A percentile compares a stretch with the other conserved stretches of the same genome.
phyloP scores from a whole-genome alignment of 116 monocot species.

The Cymodocea nodosa region DNA sequence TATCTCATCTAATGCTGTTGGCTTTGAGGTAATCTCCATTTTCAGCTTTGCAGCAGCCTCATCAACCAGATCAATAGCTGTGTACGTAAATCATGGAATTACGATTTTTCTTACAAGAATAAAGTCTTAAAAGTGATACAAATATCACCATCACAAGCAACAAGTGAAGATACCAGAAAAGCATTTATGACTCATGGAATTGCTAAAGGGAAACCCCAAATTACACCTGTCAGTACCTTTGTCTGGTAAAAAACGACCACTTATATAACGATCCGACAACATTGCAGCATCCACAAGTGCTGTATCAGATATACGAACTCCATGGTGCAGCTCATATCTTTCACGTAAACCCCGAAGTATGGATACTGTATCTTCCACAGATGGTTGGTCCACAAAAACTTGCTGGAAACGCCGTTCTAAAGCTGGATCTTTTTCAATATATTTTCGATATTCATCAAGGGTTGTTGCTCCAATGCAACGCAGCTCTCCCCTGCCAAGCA shows the following conservation, averaged over 20 bases:
- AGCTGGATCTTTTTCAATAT: constrained; percentile 98
- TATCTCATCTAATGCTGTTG: constrained; percentile 93
- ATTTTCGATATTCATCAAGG: constrained; percentile 92
- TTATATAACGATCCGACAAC: constrained; percentile 93
- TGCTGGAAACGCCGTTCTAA: constrained; percentile 97
- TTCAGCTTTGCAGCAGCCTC: constrained; percentile 98
- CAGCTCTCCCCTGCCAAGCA: constrained; percentile 96
- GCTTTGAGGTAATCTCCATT: constrained; percentile 99
- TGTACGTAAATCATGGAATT: constrained; percentile 5
- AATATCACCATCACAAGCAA: background rate
- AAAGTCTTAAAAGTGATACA: background rate
- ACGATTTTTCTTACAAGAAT: background rate
- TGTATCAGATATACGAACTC: constrained; percentile 84
- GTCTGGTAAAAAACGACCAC: constrained; percentile 91
- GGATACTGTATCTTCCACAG: constrained; percentile 89
- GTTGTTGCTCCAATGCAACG: constrained; percentile 99
- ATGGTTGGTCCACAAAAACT: constrained; percentile 91
- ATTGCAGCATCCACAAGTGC: constrained; percentile 91
- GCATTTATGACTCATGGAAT: background rate
- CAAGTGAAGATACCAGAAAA: background rate
- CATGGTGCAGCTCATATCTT: constrained; percentile 97
- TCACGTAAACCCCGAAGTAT: constrained; percentile 95
- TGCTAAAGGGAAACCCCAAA: background rate
- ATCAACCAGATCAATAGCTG: constrained; percentile 98
- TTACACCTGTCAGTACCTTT: constrained; percentile 47